Base-by-base conservation (phyloP, 345 rosid species). In the Syzygium aqueum region DNA sequence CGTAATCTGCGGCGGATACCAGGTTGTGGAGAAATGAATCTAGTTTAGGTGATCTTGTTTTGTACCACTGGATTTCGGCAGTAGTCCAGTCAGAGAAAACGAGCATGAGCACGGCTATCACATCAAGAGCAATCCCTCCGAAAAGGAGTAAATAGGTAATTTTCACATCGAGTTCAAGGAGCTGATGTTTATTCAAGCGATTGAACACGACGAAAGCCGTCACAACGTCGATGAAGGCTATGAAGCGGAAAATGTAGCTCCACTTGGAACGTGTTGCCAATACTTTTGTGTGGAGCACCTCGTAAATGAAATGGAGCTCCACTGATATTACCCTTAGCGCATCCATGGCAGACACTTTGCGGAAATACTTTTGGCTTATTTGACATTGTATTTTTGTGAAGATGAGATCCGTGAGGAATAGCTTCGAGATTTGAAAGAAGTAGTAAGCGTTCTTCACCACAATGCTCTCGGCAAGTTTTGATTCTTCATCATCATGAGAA, bases 381-480 rank as follows among this genome's bases (percentile, higher is more conserved):
- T 2, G 0, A 0, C 40, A 11, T 28, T 63, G 21, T 3, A 0
- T 0, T 0, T 0, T 0, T 14, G 21, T 28, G 37, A 28, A 63
- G 10, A 63, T 63, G 77, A 63, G 77, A 63, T 63, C 40, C 2
- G 5, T 14, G 5, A 14, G 37, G 7, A n/a, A 61, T 0, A 61
- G 0, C 28, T n/a, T n/a, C 2, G 19, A 63, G 37, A 13, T n/a
- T 14, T 15, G 40, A 63, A 63, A 28, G 40, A 63, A 63, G 77
- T 7, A 14, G 28, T 63, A 28, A 63, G 77, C 37, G n/a, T 63
- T 21, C 3, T 63, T 28, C 40, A 63, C 77, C 0, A 63, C 21
- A 15, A 28, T 7, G 77, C 40, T 28, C 77, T 63, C 77, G 5
- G 21, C 0, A 63, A 28, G 37, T 21, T 7, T 15, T 63, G 40